Evolutionary conservation across 768 basidiomycete species (phyloP), one percentile per base, ranked within the genome.

Genomic region (Hericium rajendrae): DNA sequence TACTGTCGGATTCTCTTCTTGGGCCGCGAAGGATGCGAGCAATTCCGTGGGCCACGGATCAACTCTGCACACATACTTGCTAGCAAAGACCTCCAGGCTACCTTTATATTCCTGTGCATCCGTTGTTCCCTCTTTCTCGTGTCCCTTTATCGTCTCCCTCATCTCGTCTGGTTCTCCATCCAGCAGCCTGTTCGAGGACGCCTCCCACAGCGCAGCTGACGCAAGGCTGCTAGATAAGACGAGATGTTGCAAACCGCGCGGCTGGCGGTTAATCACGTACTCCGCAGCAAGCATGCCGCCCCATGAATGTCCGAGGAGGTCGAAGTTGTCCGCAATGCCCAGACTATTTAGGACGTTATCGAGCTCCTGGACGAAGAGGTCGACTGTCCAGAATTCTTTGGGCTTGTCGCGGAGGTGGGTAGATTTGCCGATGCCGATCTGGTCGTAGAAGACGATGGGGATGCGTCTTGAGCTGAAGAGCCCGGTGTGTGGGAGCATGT

Each of bases 231-330:
- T 38, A 5, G 51, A 13, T 2, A 53, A 1, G 16, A 53, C 32
- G 38, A 53, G 32, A 18, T 20, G 51, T 38, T 38, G 32, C 6
- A 53, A 16, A 2, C 51, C 32, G 11, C 16, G n/a, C 3, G 51
- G 28, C 26, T 18, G 26, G 16, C 51, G 37, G n/a, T 22, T 20
- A 6, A 53, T 20, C 4, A 15, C 51, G 49, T 73, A 77, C 40
- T 77, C 72, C 6, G 69, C 60, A 0, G 69, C 79, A 5, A 83
- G 69, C 68, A 80, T 79, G 1, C 76, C 80, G 11, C 82, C 82
- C 81, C 81, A 82, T 8, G 79, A 81, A 53, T 83, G 82, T 0
- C 83, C 82, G 1, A 75, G 60, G 4, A 83, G 62, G 59, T 76
- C 71, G 64, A 74, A 83, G 18, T 64, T 59, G 5, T 66, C 63